Base-by-base conservation (phyloP, 1,284 basidiomycete genomes). In the Paramarasmius palmivorus region DNA sequence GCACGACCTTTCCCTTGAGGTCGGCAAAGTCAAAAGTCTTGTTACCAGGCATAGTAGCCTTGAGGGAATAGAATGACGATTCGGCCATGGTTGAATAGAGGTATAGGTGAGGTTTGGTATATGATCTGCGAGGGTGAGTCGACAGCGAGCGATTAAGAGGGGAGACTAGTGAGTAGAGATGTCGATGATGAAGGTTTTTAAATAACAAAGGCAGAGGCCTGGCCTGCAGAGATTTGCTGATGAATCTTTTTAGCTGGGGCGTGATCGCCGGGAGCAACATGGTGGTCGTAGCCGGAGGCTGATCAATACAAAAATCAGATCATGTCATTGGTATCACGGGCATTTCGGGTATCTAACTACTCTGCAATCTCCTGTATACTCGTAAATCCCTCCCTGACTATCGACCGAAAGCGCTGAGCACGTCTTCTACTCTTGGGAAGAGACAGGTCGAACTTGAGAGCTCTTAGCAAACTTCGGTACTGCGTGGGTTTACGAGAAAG, bases 1-100 rank as follows among this genome's bases (percentile, higher is more conserved):
- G 73, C 37, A 90, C 86, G 19, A 87, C 83, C 68, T 90, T 91
- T 40, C 87, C 89, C 66, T 83, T 85, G 59, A 92, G 68, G 53
- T 88, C 73, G 4, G 79, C 74, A 62, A 92, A 90, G 57, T 84
- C 76, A 55, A 76, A 86, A 12, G 68, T 64, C 61, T 82, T 73
- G 35, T 74, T 77, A 36, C 72, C 72, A 1, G 86, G 84, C 22
- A 78, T 70, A 39, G 82, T 78, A 25, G 85, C 80, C 61, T 84
- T 85, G 62, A 90, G 75, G 38, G 77, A 75, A 66, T 90, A 81
- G 68, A 90, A 90, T 3, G 67, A 59, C 23, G 73, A 78, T 12
- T 60, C 55, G 20, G 71, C 65, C 65, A 71, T 70, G 49, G 57
- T 56, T 38, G 42, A 15, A 5, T n/a, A n/a, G n/a, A 51, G 39